These are phyloP conservation scores for Adiantum capillusveneris DNA, from an alignment of 75 land plant genomes.

Conservation along the genomic window DNA sequence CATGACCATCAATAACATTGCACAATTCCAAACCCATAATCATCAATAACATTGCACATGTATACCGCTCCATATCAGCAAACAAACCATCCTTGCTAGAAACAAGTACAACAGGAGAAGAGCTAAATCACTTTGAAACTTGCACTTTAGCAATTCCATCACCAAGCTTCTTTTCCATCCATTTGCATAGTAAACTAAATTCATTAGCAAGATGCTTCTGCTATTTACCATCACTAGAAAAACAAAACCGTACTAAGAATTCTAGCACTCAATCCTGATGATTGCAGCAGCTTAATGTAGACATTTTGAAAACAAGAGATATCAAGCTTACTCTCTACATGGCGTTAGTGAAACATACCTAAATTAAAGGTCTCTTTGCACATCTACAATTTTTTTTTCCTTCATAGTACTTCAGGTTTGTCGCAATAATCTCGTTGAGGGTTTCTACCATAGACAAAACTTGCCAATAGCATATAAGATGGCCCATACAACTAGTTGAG, in stretches of 20 bases:
- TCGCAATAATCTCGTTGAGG: conserved; percentile 80
- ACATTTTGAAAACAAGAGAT: too few relatives aligned
- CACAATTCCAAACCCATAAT: too few relatives aligned
- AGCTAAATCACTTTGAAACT: conserved; percentile 71
- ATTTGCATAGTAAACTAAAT: conserved; percentile 73
- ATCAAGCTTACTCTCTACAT: too few relatives aligned
- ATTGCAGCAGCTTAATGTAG: too few relatives aligned
- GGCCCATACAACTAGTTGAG: neutral
- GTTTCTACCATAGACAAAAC: conserved; percentile 85
- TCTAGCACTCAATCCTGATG: neutral
- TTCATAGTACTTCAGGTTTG: conserved; percentile 71
- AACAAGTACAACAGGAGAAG: conserved; percentile 94
- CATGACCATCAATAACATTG: neutral
- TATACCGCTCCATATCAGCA: conserved; percentile 97
- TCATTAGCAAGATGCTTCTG: conserved; percentile 73
- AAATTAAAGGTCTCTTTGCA: conserved; percentile 95
- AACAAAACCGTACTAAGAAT: neutral
- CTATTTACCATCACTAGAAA: conserved; percentile 48
- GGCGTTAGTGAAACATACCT: too few relatives aligned
- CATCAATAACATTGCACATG: too few relatives aligned
- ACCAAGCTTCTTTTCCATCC: conserved; percentile 88
- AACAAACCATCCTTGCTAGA: conserved; percentile 99
- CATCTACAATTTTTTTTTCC: conserved; percentile 91
- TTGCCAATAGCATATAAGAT: conserved; percentile 20
- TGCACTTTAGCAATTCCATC: conserved; percentile 88